Evolutionary conservation across 1,284 basidiomycete species (phyloP), one percentile per base, ranked within the genome.

Genomic region (Ustilago hordei): DNA sequence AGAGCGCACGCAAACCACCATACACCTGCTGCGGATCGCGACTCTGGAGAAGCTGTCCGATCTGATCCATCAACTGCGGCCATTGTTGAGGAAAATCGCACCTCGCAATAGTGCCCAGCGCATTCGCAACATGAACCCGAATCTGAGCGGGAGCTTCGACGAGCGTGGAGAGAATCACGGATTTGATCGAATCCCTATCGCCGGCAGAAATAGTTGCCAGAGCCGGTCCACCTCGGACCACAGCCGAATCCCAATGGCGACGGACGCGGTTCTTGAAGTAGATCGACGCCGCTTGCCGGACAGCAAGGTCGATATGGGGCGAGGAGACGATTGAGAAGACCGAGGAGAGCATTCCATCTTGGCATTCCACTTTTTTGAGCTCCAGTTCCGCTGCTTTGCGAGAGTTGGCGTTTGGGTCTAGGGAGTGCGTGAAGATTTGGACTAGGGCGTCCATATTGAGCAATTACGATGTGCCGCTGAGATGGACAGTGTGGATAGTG

Each of bases 221-320:
- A 1, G 54, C 41, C 15, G 69, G 65, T 28, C 36, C 69, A 17
- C 62, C 56, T 19, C 73, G 64, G 19, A 58, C 61, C 3, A 70
- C 55, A 12, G 61, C 50, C n/a, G 64, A 31, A 53, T 84, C 84
- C 84, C 84, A 86, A 23, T 77, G 69, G 4, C 75, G 57, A 11
- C 78, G 63, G 11, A 85, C 75, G 54, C 84, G 82, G 67, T 86
- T 86, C 74, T 86, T 86, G 34, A 82, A 67, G 72, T 85, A 84
- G 67, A 86, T 81, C 28, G 84, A 71, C 11, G 84, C 78, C 1
- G 84, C 84, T 62, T 85, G 84, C 32, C 84, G 72, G 8, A 82
- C 69, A 3, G 81, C 55, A 13, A 77, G 23, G 36, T 84, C 81
- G 12, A 80, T 63, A 34, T 85, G 75, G 15, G 63, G 23, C 23